Evolutionary conservation across 2,329 filamentous ascomycete genomes (phyloP).

Genomic region (Bipolaris sorokiniana): DNA sequence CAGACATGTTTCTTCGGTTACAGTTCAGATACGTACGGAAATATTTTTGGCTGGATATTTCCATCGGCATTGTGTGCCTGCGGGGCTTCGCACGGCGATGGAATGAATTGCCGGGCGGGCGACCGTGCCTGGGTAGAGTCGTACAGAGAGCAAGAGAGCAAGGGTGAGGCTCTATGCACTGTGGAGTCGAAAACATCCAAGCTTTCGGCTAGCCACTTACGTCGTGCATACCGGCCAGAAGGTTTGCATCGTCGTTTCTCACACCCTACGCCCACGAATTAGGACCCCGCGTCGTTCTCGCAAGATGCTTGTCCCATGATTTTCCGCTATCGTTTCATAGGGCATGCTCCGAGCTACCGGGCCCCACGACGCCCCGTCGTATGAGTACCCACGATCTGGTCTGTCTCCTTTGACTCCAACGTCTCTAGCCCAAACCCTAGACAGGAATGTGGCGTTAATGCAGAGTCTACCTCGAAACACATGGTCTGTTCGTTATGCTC

Average conservation of each 20-base stretch:
- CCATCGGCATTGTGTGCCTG: not conserved
- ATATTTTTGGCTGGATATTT: not conserved
- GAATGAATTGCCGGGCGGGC: not conserved
- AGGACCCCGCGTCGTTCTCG: not conserved
- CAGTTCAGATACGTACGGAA: not conserved
- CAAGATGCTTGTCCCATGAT: not conserved
- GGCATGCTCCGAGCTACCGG: not conserved
- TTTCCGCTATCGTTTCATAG: not conserved
- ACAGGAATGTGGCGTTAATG: not conserved
- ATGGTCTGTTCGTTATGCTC: not conserved
- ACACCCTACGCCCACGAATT: not conserved
- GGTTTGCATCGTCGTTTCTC: slow-evolving; percentile 6
- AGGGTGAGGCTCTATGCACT: not conserved
- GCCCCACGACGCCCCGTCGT: not conserved
- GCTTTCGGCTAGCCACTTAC: not conserved
- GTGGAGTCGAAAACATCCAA: not conserved
- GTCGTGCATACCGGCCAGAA: not conserved
- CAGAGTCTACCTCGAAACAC: not conserved
- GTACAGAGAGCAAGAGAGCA: not conserved
- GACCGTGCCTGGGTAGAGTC: not conserved
- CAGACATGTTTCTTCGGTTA: not conserved
- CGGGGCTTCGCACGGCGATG: not conserved
- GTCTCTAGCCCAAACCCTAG: not conserved
- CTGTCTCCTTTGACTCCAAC: not conserved
- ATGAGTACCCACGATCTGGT: not conserved